These are phyloP conservation scores for Dictyostelium firmibasis DNA, from an alignment of 78 protist species.

Conservation along the genomic window DNA sequence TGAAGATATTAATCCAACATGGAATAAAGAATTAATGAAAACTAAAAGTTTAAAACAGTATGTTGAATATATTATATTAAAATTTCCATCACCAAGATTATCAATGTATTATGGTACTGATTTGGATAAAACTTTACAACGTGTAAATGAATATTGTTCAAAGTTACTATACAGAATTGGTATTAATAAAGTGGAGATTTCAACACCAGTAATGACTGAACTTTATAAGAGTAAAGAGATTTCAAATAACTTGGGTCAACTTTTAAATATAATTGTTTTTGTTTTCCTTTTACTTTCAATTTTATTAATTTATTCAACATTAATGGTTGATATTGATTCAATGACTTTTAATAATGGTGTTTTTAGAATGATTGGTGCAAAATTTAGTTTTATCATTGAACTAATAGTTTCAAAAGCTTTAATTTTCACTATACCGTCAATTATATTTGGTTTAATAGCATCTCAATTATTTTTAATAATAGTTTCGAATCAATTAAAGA, in stretches of 20 bases:
- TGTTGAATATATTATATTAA: background rate
- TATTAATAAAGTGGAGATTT: background rate
- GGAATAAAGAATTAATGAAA: background rate
- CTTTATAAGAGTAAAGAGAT: constrained; percentile 49
- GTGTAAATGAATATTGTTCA: background rate
- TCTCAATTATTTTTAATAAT: constrained; percentile 33
- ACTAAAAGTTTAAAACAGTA: constrained; percentile 1
- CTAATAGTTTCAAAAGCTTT: constrained; percentile 84
- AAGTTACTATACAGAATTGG: constrained; percentile 59
- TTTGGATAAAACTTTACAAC: background rate
- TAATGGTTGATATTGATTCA: constrained; percentile 91
- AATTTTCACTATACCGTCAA: constrained; percentile 87
- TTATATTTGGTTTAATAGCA: constrained; percentile 84
- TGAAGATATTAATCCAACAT: background rate
- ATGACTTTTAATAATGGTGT: constrained; percentile 93
- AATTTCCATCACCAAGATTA: constrained; percentile 53
- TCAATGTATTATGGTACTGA: constrained; percentile 38
- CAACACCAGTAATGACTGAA: constrained; percentile 39
- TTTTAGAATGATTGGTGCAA: constrained; percentile 89
- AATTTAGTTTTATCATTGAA: constrained; percentile 38
- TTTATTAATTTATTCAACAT: constrained; percentile 90
- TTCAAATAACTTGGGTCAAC: constrained; percentile 85
- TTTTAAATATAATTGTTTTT: constrained; percentile 84
- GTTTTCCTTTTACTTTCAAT: constrained; percentile 77
- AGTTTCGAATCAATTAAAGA: background rate